phyloP scores from a whole-genome alignment of 805 yeast genomes.

The Ogataea pilisensis region DNA sequence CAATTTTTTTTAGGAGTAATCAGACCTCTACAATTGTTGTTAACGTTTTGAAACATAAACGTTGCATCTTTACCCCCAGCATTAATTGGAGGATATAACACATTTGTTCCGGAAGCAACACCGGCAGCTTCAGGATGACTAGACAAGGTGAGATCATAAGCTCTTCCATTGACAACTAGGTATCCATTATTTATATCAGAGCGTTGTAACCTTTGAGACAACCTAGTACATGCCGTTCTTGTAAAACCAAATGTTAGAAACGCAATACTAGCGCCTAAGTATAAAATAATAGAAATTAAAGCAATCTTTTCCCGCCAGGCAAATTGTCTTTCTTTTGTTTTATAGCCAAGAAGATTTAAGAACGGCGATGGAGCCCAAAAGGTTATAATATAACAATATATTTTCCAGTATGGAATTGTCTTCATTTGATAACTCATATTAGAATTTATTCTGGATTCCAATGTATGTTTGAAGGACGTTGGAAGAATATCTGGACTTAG shows the following conservation, averaged over 20 bases:
- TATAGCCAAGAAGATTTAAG: constrained; percentile 69
- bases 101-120: constrained; percentile 60
- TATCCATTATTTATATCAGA: constrained; percentile 56
- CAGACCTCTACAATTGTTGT: constrained; percentile 80
- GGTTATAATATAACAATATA: constrained; percentile 75
- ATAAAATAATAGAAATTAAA: constrained; percentile 66
- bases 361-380: constrained; percentile 90
- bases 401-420: constrained; percentile 53
- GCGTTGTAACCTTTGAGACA: constrained; percentile 47
- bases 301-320: constrained; percentile 98
- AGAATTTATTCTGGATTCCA: background rate
- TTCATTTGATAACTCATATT: background rate
- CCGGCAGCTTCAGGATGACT: constrained; percentile 82
- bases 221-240: constrained; percentile 63
- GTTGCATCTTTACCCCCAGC: constrained; percentile 89
- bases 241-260: constrained; percentile 90
- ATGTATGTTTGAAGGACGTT: background rate
- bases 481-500: background rate
- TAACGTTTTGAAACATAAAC: constrained; percentile 84
- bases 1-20: constrained; percentile 67
- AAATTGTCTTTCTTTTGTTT: constrained; percentile 74
- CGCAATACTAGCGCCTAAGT: constrained; percentile 75
- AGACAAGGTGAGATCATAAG: constrained; percentile 66
- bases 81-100: constrained; percentile 77
- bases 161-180: constrained; percentile 77